Evolutionary conservation across 2,329 filamentous ascomycete genomes (phyloP).

Genomic region (Colletotrichum liriopes): DNA sequence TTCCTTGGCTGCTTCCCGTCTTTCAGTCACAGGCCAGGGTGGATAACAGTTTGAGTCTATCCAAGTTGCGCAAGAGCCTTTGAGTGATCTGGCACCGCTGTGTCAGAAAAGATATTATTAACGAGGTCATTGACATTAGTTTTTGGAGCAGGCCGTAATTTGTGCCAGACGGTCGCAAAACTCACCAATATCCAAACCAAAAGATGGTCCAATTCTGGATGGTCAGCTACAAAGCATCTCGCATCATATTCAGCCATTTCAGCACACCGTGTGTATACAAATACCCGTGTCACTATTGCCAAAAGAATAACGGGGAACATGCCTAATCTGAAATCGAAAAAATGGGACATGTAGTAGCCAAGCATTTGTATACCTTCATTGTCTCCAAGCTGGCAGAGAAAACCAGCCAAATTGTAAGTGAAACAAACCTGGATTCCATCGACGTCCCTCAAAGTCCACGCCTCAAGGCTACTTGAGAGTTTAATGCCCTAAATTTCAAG

Average conservation of each 20-base stretch:
- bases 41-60: not conserved
- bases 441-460: too few species aligned
- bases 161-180: too few species aligned
- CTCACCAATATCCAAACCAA: too few species aligned
- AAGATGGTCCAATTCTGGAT: too few species aligned
- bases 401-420: not conserved
- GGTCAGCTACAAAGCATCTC: too few species aligned
- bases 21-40: not conserved
- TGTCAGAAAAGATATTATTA: too few species aligned
- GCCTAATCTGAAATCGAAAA: not conserved
- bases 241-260: too few species aligned
- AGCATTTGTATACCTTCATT: not conserved
- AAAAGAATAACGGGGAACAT: not conserved
- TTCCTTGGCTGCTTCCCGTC: not conserved
- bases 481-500: too few species aligned
- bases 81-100: not conserved
- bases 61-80: not conserved
- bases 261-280: not conserved
- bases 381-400: too few species aligned
- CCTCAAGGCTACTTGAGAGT: too few species aligned
- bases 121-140: too few species aligned
- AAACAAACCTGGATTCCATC: not conserved
- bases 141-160: too few species aligned
- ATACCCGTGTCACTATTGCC: not conserved
- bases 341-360: not conserved